phyloP scores from a whole-genome alignment of 495 filamentous ascomycete genomes.

The Neurospora tetraspora region DNA sequence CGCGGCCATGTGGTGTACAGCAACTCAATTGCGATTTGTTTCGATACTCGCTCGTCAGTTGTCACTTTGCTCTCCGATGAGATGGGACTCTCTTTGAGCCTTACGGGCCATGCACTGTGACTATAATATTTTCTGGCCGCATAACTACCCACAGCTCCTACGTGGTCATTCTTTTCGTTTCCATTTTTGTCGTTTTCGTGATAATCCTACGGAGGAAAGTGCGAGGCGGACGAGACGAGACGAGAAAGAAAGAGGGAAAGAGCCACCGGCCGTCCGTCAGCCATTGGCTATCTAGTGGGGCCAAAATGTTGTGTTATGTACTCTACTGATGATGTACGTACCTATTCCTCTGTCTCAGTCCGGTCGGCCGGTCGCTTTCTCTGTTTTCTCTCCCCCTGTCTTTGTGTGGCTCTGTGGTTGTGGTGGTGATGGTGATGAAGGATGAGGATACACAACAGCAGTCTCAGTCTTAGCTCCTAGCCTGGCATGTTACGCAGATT shows the following conservation, averaged over 20 bases:
- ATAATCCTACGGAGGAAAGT: neutral
- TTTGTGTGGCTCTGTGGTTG: neutral
- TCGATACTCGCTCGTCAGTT: neutral
- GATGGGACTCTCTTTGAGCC: neutral
- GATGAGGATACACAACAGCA: neutral
- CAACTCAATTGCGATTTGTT: neutral
- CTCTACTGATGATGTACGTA: neutral
- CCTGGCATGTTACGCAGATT: neutral
- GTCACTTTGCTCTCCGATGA: neutral
- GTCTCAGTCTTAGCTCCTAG: neutral
- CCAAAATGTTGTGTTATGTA: neutral
- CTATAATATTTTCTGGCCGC: neutral
- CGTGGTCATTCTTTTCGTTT: neutral
- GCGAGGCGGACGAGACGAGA: neutral
- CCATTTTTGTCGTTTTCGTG: neutral
- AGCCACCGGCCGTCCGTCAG: neutral
- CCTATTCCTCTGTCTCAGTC: neutral
- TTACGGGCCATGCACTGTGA: neutral
- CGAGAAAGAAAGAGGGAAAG: neutral
- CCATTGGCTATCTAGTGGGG: neutral
- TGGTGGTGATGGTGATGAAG: neutral
- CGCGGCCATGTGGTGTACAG: neutral
- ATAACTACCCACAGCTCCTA: neutral
- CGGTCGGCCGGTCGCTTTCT: neutral
- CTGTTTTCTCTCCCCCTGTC: neutral